Base-by-base conservation (phyloP, 257 asterid species). In the Solanum ossicruentum region DNA sequence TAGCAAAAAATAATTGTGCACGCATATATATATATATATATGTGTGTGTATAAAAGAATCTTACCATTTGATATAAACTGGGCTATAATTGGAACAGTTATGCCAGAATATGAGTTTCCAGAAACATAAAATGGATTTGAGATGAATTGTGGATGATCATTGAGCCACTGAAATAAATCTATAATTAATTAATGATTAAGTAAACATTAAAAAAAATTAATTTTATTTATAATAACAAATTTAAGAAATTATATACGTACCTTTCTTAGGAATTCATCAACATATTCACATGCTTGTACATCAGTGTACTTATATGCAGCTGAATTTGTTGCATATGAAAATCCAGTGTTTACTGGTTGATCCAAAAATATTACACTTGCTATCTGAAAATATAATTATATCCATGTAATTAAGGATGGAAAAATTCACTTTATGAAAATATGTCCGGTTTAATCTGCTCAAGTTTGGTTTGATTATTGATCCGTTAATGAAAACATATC, bases 61-160 rank as follows among this genome's bases (percentile, higher is more conserved):
- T n/a, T 41, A 91, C 91, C 92, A 81, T 82, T 26, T 23, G 81
- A 58, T 80, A 91, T 87, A 41, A 80, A 67, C 51, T n/a, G 58
- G 11, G 82, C 80, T 17, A 88, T 13, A 32, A 89, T n/a, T 10
- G 93, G 92, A 57, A 82, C 75, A 9, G 52, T 7, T 12, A 43
- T 75, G 8, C 88, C 93, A 10, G 87, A 84, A 56, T 89, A 91
- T 12, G 92, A 91, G 28, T 87, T 91, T 36, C 92, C 92, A 15
- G 70, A 87, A 28, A 91, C 17, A 28, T 86, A 90, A 8, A 90
- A n/a, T 0, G 81, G 89, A 75, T 88, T 86, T 9, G 78, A 86
- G 0, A 85, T 71, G 45, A 87, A 90, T 20, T 26, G 15, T 0
- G 90, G 92, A 73, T 85, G 89, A 56, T 72, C 85, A 61, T 72